phyloP scores from a whole-genome alignment of 73 alveolate genomes.

The Stentor coeruleus region DNA sequence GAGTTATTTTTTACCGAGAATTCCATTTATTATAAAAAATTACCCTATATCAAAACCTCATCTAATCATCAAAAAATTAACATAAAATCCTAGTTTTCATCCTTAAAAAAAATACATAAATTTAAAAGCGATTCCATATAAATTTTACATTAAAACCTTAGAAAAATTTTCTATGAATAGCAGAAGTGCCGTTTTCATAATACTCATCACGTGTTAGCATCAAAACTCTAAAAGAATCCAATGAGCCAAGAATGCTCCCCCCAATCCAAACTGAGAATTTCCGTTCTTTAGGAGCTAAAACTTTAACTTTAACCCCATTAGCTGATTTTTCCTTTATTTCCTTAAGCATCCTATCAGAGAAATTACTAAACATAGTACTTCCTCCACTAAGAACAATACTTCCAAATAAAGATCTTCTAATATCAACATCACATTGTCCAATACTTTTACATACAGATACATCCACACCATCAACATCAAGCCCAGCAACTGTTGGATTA shows the following conservation, averaged over 20 bases:
- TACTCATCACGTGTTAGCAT: slow-evolving; percentile 74
- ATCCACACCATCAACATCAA: slow-evolving; percentile 51
- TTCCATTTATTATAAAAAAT: no score
- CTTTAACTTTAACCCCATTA: slow-evolving; percentile 57
- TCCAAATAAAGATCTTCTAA: slow-evolving; percentile 65
- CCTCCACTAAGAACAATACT: slow-evolving; percentile 84
- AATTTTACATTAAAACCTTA: no score
- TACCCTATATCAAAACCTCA: no score
- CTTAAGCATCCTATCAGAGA: slow-evolving; percentile 66
- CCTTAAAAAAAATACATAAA: no score
- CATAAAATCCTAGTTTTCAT: no score
- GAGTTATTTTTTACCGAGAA: no score
- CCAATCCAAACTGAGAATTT: slow-evolving; percentile 86
- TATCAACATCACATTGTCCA: slow-evolving; percentile 67
- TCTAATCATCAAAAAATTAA: no score
- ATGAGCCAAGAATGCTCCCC: slow-evolving; percentile 59
- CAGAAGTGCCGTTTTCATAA: slow-evolving; percentile 74
- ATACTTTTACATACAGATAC: slow-evolving; percentile 68
- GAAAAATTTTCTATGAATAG: slow-evolving; percentile 84
- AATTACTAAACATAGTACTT: slow-evolving; percentile 74
- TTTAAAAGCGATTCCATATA: no score
- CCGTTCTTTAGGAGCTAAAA: slow-evolving; percentile 76
- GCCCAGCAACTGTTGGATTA: slow-evolving; percentile 55
- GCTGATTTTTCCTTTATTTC: slow-evolving; percentile 76
- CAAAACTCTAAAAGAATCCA: slow-evolving; percentile 52